Conservation (phyloP, 768 basidiomycete genomes). For the Termitomyces sp. region DNA sequence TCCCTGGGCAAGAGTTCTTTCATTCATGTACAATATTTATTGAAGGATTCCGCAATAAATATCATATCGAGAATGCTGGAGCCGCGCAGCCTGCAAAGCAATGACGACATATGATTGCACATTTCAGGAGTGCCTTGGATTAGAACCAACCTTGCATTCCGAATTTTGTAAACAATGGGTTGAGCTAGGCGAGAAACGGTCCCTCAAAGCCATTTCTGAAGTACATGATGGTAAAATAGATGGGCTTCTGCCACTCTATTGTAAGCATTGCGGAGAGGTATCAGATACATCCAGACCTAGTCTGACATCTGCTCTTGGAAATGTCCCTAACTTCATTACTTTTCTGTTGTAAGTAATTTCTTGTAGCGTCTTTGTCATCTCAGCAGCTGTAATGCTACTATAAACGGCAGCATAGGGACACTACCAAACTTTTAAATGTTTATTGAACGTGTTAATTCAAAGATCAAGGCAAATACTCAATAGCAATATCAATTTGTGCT, state of each 20-base stretch:
- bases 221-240: not conserved
- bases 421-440: too few species aligned
- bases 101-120: not conserved
- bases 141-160: not conserved
- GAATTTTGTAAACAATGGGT: not conserved
- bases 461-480: too few species aligned
- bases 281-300: not conserved
- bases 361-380: too few species aligned
- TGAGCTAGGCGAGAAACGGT: not conserved
- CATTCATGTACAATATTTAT: not conserved
- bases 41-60: not conserved
- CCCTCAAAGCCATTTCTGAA: not conserved
- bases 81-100: not conserved
- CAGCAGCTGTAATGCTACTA: too few species aligned
- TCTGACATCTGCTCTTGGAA: not conserved
- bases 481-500: too few species aligned
- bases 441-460: too few species aligned
- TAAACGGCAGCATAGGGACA: too few species aligned
- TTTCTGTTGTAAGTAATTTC: too few species aligned
- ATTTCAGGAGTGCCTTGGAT: not conserved
- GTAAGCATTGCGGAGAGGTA: not conserved
- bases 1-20: not conserved
- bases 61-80: not conserved
- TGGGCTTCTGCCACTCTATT: accelerated
- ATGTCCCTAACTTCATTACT: not conserved